These are phyloP conservation scores for Leccinum griseonigrum DNA, from an alignment of 1,284 basidiomycete species.

Conservation along the genomic window DNA sequence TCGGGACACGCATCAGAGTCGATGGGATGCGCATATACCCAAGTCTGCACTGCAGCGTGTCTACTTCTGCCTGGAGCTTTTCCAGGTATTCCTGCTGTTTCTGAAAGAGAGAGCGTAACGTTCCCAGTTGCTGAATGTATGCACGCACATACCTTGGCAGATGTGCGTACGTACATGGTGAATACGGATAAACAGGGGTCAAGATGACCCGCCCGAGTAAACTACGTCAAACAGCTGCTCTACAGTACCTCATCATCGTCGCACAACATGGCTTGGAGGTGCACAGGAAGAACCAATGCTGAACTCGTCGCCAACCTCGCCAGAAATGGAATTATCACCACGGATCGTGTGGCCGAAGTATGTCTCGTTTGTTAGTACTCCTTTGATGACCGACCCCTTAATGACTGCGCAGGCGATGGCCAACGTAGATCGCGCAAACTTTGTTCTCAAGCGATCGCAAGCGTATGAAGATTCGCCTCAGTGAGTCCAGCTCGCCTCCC, in stretches of 20 bases:
- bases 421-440: constrained; percentile 72
- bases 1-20: not conserved
- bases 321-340: constrained; percentile 52
- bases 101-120: constrained; percentile 30
- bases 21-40: constrained; percentile 43
- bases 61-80: constrained; percentile 53
- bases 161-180: constrained; percentile 30
- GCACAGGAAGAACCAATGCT: constrained; percentile 63
- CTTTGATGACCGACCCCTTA: not conserved
- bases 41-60: constrained; percentile 47
- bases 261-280: constrained; percentile 75
- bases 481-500: constrained; percentile 32
- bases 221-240: constrained; percentile 15
- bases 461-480: constrained; percentile 84
- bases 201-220: constrained; percentile 4
- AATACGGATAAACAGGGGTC: constrained; percentile 1
- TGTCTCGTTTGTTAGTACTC: constrained; percentile 9
- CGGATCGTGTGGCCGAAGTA: constrained; percentile 49
- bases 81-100: constrained; percentile 53
- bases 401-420: constrained; percentile 58
- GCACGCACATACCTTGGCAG: constrained; percentile 24
- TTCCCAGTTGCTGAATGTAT: not conserved
- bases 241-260: not conserved
- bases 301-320: constrained; percentile 74
- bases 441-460: constrained; percentile 49